Evolutionary conservation across 2,329 filamentous ascomycete genomes (phyloP).

Genomic region (Dichotomopilus funicola): DNA sequence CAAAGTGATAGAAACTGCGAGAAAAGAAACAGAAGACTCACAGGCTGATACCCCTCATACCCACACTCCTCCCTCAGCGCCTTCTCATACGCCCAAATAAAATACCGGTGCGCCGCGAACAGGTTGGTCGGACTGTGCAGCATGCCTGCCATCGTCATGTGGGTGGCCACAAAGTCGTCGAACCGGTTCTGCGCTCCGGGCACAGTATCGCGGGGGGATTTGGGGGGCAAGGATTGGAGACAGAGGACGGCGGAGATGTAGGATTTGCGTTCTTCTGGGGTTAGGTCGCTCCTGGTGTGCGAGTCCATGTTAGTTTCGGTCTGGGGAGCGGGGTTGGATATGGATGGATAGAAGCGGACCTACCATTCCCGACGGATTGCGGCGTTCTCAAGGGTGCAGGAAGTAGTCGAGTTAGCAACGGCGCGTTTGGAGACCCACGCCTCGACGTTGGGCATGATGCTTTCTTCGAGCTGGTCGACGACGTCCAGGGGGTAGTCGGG

Average conservation of each 20-base stretch:
- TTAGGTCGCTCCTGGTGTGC: conserved; percentile 27
- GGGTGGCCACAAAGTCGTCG: conserved; percentile 31
- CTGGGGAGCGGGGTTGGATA: too few species aligned
- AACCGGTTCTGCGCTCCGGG: conserved; percentile 25
- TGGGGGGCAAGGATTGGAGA: conserved; percentile 25
- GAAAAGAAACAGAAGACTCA: neutral
- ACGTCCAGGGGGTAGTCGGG: conserved; percentile 24
- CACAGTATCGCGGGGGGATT: conserved; percentile 20
- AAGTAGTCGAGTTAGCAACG: conserved; percentile 20
- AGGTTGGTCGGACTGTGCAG: conserved; percentile 25
- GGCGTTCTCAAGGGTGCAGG: conserved; percentile 27
- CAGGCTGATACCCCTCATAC: conserved; percentile 30
- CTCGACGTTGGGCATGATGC: conserved; percentile 26
- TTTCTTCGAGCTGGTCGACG: conserved; percentile 26
- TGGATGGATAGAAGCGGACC: neutral
- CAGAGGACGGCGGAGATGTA: conserved; percentile 26
- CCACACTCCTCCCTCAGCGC: conserved; percentile 31
- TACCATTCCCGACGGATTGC: conserved; percentile 26
- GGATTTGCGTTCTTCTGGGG: conserved; percentile 20
- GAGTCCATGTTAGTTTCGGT: too few species aligned
- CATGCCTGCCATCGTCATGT: conserved; percentile 26
- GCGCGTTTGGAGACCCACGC: conserved; percentile 25
- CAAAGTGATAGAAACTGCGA: neutral
- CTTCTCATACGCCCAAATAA: conserved; percentile 28
- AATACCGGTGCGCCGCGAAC: conserved; percentile 30